Percentiles rank a stretch among this genome's conserved stretches.
Evolutionary conservation across 1,139 yeast genomes (phyloP).

Genomic region (Geotrichum histeridarum): DNA sequence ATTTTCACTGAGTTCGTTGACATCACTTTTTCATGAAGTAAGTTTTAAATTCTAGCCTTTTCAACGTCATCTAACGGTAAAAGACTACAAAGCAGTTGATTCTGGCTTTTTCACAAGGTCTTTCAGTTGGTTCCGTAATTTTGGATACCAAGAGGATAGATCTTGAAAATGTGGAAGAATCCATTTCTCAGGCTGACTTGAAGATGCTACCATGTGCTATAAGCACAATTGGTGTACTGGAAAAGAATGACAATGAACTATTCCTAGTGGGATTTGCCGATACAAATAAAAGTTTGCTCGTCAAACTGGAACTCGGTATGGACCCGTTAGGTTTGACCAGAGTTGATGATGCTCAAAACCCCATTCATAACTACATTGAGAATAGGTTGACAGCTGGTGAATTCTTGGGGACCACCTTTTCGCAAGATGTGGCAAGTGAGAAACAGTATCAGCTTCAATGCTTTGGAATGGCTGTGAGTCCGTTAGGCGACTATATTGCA

Average conservation of each 20-base stretch:
- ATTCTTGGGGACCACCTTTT: constrained; percentile 11
- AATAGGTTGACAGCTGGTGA: constrained; percentile 17
- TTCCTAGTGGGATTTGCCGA: constrained; percentile 11
- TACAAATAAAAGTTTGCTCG: not conserved
- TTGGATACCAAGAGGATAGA: not conserved
- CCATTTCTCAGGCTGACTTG: not conserved
- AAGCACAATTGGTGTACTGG: not conserved
- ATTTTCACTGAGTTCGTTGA: constrained; percentile 2
- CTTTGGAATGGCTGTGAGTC: constrained; percentile 16
- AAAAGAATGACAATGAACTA: not conserved
- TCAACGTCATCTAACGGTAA: not conserved
- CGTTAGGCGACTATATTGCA: constrained; percentile 16
- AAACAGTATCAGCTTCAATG: constrained; percentile 15
- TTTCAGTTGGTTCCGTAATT: not conserved
- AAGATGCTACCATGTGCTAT: constrained; percentile 4
- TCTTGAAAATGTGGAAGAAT: not conserved
- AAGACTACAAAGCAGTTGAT: not conserved
- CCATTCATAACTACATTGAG: constrained; percentile 13
- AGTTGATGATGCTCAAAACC: not conserved
- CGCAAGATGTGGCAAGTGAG: constrained; percentile 10
- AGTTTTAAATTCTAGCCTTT: not conserved
- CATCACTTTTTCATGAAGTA: constrained; percentile 1
- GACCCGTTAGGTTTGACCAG: not conserved
- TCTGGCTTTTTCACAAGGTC: constrained; percentile 13
- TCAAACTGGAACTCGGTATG: not conserved